phyloP scores from a whole-genome alignment of 2,329 filamentous ascomycete genomes.

The Diaporthe humulicola region DNA sequence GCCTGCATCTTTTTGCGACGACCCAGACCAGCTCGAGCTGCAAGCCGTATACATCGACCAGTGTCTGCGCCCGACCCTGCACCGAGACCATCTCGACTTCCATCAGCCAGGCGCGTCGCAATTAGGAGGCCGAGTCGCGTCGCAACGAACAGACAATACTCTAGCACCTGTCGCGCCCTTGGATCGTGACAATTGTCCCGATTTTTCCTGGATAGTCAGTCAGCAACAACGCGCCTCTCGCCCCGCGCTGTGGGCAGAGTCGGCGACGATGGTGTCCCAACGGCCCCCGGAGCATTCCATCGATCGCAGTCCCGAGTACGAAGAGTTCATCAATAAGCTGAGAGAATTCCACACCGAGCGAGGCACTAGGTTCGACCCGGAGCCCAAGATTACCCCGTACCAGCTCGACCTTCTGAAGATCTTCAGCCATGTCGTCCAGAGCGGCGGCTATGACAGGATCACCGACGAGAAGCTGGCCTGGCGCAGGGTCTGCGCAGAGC shows the following conservation, averaged over 20 bases:
- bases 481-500: slow-evolving; percentile 82
- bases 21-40: slow-evolving; percentile 28
- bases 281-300: slow-evolving; percentile 56
- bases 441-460: slow-evolving; percentile 89
- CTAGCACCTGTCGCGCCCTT: not conserved
- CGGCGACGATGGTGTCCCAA: slow-evolving; percentile 50
- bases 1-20: slow-evolving; percentile 26
- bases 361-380: slow-evolving; percentile 82
- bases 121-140: not conserved
- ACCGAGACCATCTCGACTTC: slow-evolving; percentile 12
- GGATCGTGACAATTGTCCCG: not conserved
- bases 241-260: slow-evolving; percentile 10
- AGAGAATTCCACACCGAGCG: slow-evolving; percentile 82
- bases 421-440: slow-evolving; percentile 81
- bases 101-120: slow-evolving; percentile 31
- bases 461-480: slow-evolving; percentile 88
- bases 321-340: slow-evolving; percentile 82
- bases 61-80: slow-evolving; percentile 5
- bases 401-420: slow-evolving; percentile 83
- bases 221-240: not conserved
- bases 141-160: not conserved
- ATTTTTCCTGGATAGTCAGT: not conserved
- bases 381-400: slow-evolving; percentile 83
- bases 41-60: not conserved
- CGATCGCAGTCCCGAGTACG: slow-evolving; percentile 77